Evolutionary conservation across 495 filamentous ascomycete genomes (phyloP).

Genomic region (Hypoxylon intermedium): DNA sequence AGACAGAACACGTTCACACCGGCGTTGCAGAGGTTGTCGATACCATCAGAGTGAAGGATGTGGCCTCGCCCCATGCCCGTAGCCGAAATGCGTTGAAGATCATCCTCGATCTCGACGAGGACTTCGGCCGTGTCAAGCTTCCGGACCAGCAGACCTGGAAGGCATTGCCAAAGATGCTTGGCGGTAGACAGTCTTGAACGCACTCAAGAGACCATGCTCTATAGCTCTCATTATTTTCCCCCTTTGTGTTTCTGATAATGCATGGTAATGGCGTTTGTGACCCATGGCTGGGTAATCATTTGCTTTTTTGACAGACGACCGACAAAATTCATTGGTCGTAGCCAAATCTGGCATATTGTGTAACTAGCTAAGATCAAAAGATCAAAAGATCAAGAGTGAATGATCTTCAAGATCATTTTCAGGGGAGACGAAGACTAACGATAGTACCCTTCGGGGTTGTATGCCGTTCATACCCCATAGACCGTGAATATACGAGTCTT

Average conservation of each 20-base stretch:
- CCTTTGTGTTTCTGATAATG: constrained; percentile 21
- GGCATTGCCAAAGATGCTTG: constrained; percentile 51
- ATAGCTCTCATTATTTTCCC: constrained; percentile 21
- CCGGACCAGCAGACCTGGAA: constrained; percentile 62
- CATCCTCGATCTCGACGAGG: constrained; percentile 90
- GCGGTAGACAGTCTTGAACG: constrained; percentile 31
- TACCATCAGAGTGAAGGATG: constrained; percentile 60
- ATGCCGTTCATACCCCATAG: constrained; percentile 30
- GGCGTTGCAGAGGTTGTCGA: constrained; percentile 47
- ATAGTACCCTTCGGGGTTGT: constrained; percentile 18
- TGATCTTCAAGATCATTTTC: constrained; percentile 15
- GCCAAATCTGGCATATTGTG: constrained; percentile 32
- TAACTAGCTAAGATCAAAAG: constrained; percentile 29
- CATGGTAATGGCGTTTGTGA: constrained; percentile 42
- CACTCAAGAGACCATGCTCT: constrained; percentile 24
- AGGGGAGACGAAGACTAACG: constrained; percentile 16
- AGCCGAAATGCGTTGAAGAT: constrained; percentile 96
- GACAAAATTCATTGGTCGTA: constrained; percentile 10
- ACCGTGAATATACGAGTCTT: constrained; percentile 26
- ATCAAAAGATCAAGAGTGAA: constrained; percentile 6
- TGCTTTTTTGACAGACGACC: constrained; percentile 23
- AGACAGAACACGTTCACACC: constrained; percentile 48
- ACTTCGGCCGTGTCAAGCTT: constrained; percentile 75
- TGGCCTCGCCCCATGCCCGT: constrained; percentile 77
- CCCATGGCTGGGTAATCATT: constrained; percentile 30